Base-by-base conservation (phyloP, 2,329 filamentous ascomycete species). In the Rasamsonia emersonii region DNA sequence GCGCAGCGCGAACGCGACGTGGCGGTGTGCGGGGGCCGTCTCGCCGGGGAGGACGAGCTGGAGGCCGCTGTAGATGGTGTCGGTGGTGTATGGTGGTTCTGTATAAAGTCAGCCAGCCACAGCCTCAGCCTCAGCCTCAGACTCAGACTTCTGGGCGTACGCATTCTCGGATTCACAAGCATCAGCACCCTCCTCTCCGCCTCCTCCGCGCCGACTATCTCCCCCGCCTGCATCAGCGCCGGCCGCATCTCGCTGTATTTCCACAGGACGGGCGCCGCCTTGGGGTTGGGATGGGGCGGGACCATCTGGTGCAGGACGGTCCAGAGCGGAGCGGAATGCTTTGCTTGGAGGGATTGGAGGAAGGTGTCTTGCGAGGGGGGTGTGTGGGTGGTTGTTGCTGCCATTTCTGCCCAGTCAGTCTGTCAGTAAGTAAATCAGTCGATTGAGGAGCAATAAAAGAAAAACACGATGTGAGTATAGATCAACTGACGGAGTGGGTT, bases 11-110 rank as follows among this genome's bases (percentile, higher is more conserved):
- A 32, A 72, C 0, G 70, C 69, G 5, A 64, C 62, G 42, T 73
- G 70, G 0, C 70, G 53, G 39, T 74, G 70, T 0, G 69, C 69
- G 0, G 65, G 65, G 0, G 70, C 70, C 0, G 58, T 68, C 38
- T 74, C 70, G 11, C 66, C 63, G 0, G 70, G 68, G 38, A 68
- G 65, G 3, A 74, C 67, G 1, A 73, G 54, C 41, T 73, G 70
- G 1, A 73, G 58, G 2, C 68, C 70, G 5, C 61, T 67, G 35
- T 73, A 72, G 31, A 74, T 54, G 3, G 70, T 72, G 43, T 74
- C 69, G 1, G 69, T 73, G 0, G 69, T 72, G 38, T 62, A 67
- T 1, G 70, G 70, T 1, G 65, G 60, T 32, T 59, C 65, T 68
- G 24, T 28, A 13, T 18, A n/a, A 13, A 9, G 4, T 3, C 11